A percentile compares a stretch with the other conserved stretches of the same genome.
phyloP scores from a whole-genome alignment of 2,329 filamentous ascomycete genomes.

The Neonectria magnoliae region DNA sequence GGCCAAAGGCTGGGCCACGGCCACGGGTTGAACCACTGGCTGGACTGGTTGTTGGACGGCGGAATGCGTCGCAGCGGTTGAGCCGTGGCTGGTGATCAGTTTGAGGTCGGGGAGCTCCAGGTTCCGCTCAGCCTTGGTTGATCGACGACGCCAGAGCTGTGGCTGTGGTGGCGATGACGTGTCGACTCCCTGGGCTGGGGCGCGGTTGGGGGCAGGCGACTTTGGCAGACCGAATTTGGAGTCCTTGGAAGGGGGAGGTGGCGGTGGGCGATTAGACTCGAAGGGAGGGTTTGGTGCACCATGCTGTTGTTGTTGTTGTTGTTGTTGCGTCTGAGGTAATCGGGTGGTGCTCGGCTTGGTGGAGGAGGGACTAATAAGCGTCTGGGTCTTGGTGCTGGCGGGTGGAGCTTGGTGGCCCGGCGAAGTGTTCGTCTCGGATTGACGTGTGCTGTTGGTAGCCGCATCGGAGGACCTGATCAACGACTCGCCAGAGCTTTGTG shows the following conservation, averaged over 20 bases:
- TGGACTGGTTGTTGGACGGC: neutral
- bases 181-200: slow-evolving; percentile 30
- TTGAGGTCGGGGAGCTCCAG: slow-evolving; percentile 60
- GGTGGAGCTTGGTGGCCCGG: slow-evolving; percentile 39
- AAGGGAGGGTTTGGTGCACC: slow-evolving; percentile 29
- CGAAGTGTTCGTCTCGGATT: slow-evolving; percentile 37
- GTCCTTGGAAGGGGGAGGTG: slow-evolving; percentile 44
- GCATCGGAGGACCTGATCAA: slow-evolving; percentile 55
- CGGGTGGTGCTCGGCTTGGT: slow-evolving; percentile 19
- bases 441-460: slow-evolving; percentile 36
- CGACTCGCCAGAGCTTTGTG: slow-evolving; percentile 57
- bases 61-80: slow-evolving; percentile 52
- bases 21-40: neutral
- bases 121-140: slow-evolving; percentile 58
- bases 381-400: slow-evolving; percentile 34
- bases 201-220: slow-evolving; percentile 31
- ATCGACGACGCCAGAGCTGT: slow-evolving; percentile 61
- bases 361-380: slow-evolving; percentile 29
- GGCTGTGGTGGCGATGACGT: slow-evolving; percentile 44
- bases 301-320: slow-evolving; percentile 35
- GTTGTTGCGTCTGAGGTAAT: slow-evolving; percentile 30
- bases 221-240: slow-evolving; percentile 35
- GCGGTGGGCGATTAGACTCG: slow-evolving; percentile 26
- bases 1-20: neutral
- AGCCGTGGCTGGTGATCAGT: slow-evolving; percentile 60